Evolutionary conservation across 176 grass and related monocot species (phyloP).

Genomic region (Oryza rufipogon): DNA sequence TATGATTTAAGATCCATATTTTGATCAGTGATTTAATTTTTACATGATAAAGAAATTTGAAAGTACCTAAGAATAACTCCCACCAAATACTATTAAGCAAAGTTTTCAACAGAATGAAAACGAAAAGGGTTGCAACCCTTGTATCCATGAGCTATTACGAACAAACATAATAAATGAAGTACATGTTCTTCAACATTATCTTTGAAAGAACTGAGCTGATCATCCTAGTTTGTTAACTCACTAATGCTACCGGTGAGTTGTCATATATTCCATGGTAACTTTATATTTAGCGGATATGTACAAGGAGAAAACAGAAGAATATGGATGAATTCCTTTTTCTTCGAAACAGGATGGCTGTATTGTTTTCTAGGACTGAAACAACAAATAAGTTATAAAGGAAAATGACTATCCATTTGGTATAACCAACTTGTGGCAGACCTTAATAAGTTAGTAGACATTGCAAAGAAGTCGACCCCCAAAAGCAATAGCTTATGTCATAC

Average conservation of each 20-base stretch:
- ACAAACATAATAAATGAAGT: not conserved
- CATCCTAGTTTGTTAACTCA: not conserved
- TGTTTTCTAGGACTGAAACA: slow-evolving; percentile 24
- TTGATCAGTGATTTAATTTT: not conserved
- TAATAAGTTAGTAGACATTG: not conserved
- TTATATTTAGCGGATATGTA: slow-evolving; percentile 16
- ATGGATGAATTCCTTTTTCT: not conserved
- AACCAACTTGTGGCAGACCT: not conserved
- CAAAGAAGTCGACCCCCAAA: slow-evolving; percentile 13
- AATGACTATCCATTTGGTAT: not conserved
- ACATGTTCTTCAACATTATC: slow-evolving; percentile 4
- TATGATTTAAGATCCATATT: slow-evolving; percentile 7
- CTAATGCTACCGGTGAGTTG: not conserved
- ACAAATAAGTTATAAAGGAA: slow-evolving; percentile 9
- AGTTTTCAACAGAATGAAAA: not conserved
- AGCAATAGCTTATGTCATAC: not conserved
- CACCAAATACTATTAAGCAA: not conserved
- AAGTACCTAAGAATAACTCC: not conserved
- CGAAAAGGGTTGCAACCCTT: not conserved
- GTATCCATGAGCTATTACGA: not conserved
- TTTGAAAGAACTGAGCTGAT: not conserved
- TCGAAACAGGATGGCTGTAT: not conserved
- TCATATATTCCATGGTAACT: not conserved
- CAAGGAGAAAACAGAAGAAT: slow-evolving; percentile 10
- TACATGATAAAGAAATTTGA: not conserved